Base-by-base conservation (phyloP, 164 flowering plant species). In the Pachysandra terminalis region DNA sequence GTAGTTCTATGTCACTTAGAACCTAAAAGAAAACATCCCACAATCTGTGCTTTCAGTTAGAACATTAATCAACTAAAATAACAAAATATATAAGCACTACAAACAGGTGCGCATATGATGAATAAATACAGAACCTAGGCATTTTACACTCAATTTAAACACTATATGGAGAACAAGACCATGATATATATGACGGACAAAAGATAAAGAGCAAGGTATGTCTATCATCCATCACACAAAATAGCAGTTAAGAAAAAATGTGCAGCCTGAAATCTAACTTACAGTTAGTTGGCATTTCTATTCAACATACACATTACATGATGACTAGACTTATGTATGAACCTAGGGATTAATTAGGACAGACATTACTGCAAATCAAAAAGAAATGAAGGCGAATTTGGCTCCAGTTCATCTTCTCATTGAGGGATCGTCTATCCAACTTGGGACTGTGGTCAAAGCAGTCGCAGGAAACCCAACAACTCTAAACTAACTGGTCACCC, bases 11-110 rank as follows among this genome's bases (percentile, higher is more conserved):
- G 55, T 40, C 45, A 57, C 40, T 40, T 63, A 15, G 19, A 68
- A 70, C 53, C 67, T 67, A 63, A 67, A 56, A 63, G 60, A 63
- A n/a, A 52, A 35, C n/a, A 60, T 61, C 10, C 54, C 28, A 24
- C 19, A 68, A 60, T 59, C 16, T 32, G 27, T 59, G 51, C 16
- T 49, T 26, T 22, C 21, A 10, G n/a, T 12, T 21, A 68, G 28
- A 55, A 45, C 12, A 19, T 67, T 19, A 26, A 53, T 65, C 59
- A 55, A 35, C 51, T 32, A 16, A 45, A 45, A 45, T 45, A 45
- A 45, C 51, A 45, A 5, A 45, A 45, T 1, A 32, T 3, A 32
- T 32, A 32, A 32, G 37, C 37, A 32, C 5, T 32, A 32, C 5
- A 32, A 32, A 32, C 7, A 32, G 3, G 37, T 3, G 7, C 7